Evolutionary conservation across 2,329 filamentous ascomycete species (phyloP), one percentile per base, ranked within the genome.

Genomic region (Pseudocercospora ulei): DNA sequence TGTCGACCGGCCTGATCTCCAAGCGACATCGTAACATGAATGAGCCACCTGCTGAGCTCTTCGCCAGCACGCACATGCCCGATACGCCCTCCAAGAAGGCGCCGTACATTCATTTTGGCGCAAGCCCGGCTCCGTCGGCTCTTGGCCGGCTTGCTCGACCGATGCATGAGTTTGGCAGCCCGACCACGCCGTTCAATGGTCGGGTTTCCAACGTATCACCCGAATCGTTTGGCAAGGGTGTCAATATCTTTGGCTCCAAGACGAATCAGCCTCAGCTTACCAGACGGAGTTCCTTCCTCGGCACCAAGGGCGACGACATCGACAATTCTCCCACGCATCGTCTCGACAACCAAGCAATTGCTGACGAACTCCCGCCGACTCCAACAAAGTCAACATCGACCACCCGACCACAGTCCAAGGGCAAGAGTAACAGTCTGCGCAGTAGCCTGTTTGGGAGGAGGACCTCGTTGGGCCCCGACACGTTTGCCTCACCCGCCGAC

Each of bases 11-110:
- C 1, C 68, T 98, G 17, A 80, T 98, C 38, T 95, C 90, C 7
- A 98, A 98, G 65, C 83, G 92, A 61, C 92, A 90, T 56, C 79
- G 83, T 41, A 65, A 68, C 58, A 74, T 79, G 0, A 84, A 95
- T 50, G 73, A 84, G 35, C 73, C 60, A 48, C 63, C 67, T 56
- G 63, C 65, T 49, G 62, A 60, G 37, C 62, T 66, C 23, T 67
- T 66, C 14, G 65, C 65, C 17, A 72, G 71, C 61, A 77, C 80
- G 56, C 66, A 75, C 18, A 87, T 93, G 70, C 88, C 90, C 1
- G 90, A 96, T 57, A 98, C 90, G 1, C 90, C 90, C 1, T 96
- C 90, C 64, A 98, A 96, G 67, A 86, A 90, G 57, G 78, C 81
- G 65, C 80, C 41, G 75, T 87, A 63, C 70, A 81, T 52, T 75